Percentiles rank a stretch among this genome's conserved stretches.
These are phyloP conservation scores for Hanseniaspora thailandica DNA, from an alignment of 805 yeast genomes.

Conservation along the genomic window DNA sequence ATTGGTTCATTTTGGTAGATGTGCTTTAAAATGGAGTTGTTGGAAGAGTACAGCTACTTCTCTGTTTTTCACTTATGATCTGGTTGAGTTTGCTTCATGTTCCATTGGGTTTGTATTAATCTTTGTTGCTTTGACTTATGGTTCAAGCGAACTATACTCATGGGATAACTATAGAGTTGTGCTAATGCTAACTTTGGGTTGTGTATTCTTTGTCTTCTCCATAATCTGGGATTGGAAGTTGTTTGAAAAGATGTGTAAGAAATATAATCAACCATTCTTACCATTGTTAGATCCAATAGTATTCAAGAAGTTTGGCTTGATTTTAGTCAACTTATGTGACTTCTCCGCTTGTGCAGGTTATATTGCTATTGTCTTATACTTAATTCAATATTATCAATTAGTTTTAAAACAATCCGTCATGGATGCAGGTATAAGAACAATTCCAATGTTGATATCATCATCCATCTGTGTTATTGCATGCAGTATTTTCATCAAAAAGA, in stretches of 20 bases:
- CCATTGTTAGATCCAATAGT: slow-evolving; percentile 13
- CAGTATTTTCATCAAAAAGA: slow-evolving; percentile 28
- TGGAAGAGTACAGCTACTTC: not conserved
- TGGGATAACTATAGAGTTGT: slow-evolving; percentile 43
- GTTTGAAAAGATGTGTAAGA: slow-evolving; percentile 17
- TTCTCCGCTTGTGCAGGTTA: slow-evolving; percentile 1
- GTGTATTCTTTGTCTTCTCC: slow-evolving; percentile 32
- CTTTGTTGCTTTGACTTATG: slow-evolving; percentile 26
- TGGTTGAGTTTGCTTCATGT: slow-evolving; percentile 22
- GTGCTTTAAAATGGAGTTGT: not conserved
- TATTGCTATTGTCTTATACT: not conserved
- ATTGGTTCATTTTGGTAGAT: not conserved
- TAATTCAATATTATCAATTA: slow-evolving; percentile 15
- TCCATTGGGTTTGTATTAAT: slow-evolving; percentile 21
- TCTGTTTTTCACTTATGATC: slow-evolving; percentile 20
- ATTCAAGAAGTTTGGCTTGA: slow-evolving; percentile 10
- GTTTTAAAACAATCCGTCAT: slow-evolving; percentile 14
- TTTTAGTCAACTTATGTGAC: slow-evolving; percentile 7
- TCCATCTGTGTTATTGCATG: slow-evolving; percentile 15
- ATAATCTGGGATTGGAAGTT: slow-evolving; percentile 34
- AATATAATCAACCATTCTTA: not conserved
- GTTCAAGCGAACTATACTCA: slow-evolving; percentile 47
- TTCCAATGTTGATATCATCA: slow-evolving; percentile 19
- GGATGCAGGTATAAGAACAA: slow-evolving; percentile 20
- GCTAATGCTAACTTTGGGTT: slow-evolving; percentile 35